Evolutionary conservation across 345 rosid species (phyloP).

Genomic region (Citrus sp.): DNA sequence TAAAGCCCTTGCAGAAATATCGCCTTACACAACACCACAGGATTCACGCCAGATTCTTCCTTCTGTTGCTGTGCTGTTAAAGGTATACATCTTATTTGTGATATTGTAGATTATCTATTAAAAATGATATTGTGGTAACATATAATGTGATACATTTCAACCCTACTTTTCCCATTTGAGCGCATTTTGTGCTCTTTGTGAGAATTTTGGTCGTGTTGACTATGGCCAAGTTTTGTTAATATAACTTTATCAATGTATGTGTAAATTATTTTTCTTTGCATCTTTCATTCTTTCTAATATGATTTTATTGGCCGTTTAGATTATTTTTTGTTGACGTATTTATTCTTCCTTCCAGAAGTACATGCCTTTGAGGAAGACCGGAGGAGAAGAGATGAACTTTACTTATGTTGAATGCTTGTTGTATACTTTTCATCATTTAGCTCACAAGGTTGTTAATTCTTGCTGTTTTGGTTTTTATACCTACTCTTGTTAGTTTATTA

Average conservation of each 20-base stretch:
- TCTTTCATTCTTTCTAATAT: slow-evolving; percentile 7
- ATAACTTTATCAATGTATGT: background rate
- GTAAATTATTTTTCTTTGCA: background rate
- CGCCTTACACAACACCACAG: slow-evolving; percentile 83
- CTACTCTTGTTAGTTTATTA: background rate
- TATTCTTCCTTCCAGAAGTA: slow-evolving; percentile 56
- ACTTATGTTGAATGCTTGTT: slow-evolving; percentile 92
- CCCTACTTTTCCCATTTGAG: background rate
- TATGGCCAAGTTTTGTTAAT: background rate
- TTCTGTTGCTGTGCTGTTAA: slow-evolving; percentile 75
- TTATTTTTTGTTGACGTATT: background rate
- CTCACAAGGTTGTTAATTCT: slow-evolving; percentile 68
- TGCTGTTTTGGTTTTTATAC: slow-evolving; percentile 6
- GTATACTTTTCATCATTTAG: slow-evolving; percentile 84
- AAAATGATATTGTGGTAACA: background rate
- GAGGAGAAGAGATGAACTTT: slow-evolving; percentile 94
- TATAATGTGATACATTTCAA: background rate
- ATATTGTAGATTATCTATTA: background rate
- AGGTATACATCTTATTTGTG: slow-evolving; percentile 41
- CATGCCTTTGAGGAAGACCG: slow-evolving; percentile 92
- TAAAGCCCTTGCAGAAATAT: slow-evolving; percentile 89
- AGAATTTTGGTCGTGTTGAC: background rate
- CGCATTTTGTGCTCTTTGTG: background rate
- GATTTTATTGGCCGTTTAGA: background rate
- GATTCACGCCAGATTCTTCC: slow-evolving; percentile 97